Evolutionary conservation across 2,329 filamentous ascomycete species (phyloP).

Genomic region (Colletotrichum melonis): DNA sequence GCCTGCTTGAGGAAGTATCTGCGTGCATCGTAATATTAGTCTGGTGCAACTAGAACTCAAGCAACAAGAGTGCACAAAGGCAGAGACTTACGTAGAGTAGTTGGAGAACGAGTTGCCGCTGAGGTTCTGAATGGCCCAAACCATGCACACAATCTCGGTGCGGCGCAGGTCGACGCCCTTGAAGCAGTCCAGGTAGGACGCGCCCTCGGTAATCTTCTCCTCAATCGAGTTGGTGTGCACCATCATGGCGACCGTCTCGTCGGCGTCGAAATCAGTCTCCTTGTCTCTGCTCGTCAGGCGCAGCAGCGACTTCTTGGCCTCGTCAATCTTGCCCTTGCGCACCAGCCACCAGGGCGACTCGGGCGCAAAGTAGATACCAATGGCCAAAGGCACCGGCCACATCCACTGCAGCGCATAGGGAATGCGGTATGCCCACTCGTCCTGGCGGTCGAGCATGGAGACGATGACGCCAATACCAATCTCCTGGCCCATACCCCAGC

Average conservation of each 20-base stretch:
- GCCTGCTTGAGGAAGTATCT: slow-evolving; percentile 71
- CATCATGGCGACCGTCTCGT: slow-evolving; percentile 93
- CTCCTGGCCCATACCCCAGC: slow-evolving; percentile 75
- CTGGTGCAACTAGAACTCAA: background rate
- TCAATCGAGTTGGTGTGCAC: slow-evolving; percentile 87
- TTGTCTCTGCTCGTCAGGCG: slow-evolving; percentile 72
- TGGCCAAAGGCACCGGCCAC: slow-evolving; percentile 75
- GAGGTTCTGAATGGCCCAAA: slow-evolving; percentile 73
- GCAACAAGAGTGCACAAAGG: background rate
- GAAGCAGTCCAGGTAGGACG: slow-evolving; percentile 87
- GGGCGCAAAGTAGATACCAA: slow-evolving; percentile 76
- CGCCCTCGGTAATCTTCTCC: slow-evolving; percentile 77
- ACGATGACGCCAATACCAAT: slow-evolving; percentile 81
- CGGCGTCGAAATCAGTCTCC: slow-evolving; percentile 80
- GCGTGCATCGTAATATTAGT: slow-evolving; percentile 11
- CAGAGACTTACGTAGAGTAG: slow-evolving; percentile 64
- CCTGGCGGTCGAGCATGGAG: slow-evolving; percentile 71
- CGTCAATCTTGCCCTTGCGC: slow-evolving; percentile 70
- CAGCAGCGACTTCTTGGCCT: slow-evolving; percentile 74
- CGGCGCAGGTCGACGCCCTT: slow-evolving; percentile 80
- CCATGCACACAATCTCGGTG: slow-evolving; percentile 76
- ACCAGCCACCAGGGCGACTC: slow-evolving; percentile 84
- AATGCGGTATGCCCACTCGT: slow-evolving; percentile 77
- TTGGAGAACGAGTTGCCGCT: slow-evolving; percentile 74
- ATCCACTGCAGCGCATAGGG: slow-evolving; percentile 83